Conservation (phyloP, 371 early-diverging fungal genomes). For the Syncephalastrum contaminatum region DNA sequence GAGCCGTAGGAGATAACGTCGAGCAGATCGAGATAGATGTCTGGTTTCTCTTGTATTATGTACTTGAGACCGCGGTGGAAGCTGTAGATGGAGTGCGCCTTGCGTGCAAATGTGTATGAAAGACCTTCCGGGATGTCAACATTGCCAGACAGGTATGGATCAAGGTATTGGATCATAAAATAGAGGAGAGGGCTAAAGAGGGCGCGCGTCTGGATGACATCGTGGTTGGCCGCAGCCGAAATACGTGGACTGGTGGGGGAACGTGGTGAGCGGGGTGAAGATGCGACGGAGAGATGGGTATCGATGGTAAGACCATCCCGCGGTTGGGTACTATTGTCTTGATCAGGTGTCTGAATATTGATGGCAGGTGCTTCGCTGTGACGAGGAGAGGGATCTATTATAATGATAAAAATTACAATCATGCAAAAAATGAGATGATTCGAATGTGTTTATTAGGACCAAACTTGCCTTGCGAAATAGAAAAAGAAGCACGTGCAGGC, state of each 20-base stretch:
- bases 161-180: constrained; percentile 47
- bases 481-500: too few relatives aligned
- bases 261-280: constrained; percentile 7
- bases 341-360: constrained; percentile 40
- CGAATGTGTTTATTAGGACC: too few relatives aligned
- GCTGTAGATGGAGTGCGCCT: constrained; percentile 36
- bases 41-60: constrained; percentile 51
- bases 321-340: constrained; percentile 10
- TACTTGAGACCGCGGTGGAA: constrained; percentile 52
- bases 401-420: background rate
- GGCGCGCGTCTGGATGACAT: constrained; percentile 22
- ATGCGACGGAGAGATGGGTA: constrained; percentile 22
- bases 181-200: constrained; percentile 43
- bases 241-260: constrained; percentile 13
- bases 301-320: constrained; percentile 44
- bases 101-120: constrained; percentile 18
- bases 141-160: constrained; percentile 34
- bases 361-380: constrained; percentile 34
- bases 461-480: too few relatives aligned
- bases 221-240: constrained; percentile 9
- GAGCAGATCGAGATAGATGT: constrained; percentile 53
- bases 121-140: constrained; percentile 17
- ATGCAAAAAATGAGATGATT: background rate
- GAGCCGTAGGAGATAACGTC: constrained; percentile 51
- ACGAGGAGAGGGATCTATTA: background rate